Evolutionary conservation across 352 stramenopile genomes (phyloP).

Genomic region (Globisporangium okanoganense): DNA sequence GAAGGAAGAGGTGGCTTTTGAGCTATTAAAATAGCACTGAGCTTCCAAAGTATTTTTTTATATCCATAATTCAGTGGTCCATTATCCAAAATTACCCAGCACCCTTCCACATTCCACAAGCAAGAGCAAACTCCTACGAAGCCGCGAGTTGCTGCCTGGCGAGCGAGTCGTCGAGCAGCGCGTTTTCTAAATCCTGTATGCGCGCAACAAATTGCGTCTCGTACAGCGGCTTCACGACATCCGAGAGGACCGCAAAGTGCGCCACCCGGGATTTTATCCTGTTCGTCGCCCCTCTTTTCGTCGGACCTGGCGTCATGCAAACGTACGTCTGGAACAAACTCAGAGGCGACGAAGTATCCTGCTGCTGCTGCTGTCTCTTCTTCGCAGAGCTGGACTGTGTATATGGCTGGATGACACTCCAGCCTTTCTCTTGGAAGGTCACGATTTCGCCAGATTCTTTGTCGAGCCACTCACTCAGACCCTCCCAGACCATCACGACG

Average conservation of each 20-base stretch:
- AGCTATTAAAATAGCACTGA: no score
- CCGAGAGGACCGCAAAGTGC: constrained; percentile 3
- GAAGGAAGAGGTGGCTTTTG: no score
- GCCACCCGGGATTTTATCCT: background rate
- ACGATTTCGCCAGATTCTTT: constrained; percentile 3
- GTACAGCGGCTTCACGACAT: constrained; percentile 10
- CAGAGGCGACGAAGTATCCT: background rate
- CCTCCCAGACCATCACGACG: constrained; percentile 11
- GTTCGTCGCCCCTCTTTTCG: background rate
- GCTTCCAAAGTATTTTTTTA: no score
- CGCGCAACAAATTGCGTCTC: background rate
- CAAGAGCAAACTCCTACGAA: background rate
- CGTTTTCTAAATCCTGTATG: constrained; percentile 17
- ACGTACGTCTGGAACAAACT: constrained; percentile 8
- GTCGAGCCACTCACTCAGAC: constrained; percentile 9
- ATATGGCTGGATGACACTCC: background rate
- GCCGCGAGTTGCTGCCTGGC: background rate
- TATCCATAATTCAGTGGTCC: no score
- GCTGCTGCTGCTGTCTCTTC: background rate
- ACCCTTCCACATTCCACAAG: no score
- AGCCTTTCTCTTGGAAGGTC: constrained; percentile 13
- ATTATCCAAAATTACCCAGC: no score
- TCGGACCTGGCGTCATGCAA: background rate
- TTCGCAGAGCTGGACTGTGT: background rate
- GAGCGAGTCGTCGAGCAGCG: constrained; percentile 6